phyloP scores from a whole-genome alignment of 2,329 filamentous ascomycete genomes.

The Aspergillus phoenicis region DNA sequence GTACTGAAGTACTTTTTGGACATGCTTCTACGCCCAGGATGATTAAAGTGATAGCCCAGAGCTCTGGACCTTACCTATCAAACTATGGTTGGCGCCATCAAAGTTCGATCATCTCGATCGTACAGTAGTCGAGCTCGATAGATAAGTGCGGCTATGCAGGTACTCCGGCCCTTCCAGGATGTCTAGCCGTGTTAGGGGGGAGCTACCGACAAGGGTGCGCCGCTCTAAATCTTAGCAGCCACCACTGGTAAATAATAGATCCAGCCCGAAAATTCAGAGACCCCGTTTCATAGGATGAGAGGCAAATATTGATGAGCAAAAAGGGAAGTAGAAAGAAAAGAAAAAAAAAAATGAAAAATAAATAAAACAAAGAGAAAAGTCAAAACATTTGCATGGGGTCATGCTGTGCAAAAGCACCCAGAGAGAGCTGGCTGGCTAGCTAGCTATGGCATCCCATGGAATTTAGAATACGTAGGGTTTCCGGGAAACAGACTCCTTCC shows the following conservation, averaged over 20 bases:
- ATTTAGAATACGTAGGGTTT: constrained; percentile 8
- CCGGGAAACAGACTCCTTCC: constrained; percentile 11
- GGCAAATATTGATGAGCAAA: background rate
- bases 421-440: background rate
- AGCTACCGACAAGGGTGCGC: background rate
- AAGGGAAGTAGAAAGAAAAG: background rate
- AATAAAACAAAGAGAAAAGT: background rate
- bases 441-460: background rate
- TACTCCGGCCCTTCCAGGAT: constrained; percentile 4
- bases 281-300: background rate
- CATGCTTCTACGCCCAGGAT: background rate
- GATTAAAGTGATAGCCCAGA: background rate
- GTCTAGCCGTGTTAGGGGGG: constrained; percentile 8
- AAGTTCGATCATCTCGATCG: constrained; percentile 7
- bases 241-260: constrained; percentile 10
- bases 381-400: background rate
- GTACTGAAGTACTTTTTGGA: too few relatives aligned
- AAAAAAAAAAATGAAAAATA: background rate
- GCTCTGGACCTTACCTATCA: background rate
- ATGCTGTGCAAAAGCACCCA: background rate
- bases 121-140: constrained; percentile 1
- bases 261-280: constrained; percentile 13
- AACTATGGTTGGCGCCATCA: constrained; percentile 1
- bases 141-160: constrained; percentile 10
- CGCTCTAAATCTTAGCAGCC: constrained; percentile 7